Evolutionary conservation across 1,139 yeast genomes (phyloP).

Genomic region (Hyphopichia fennica): DNA sequence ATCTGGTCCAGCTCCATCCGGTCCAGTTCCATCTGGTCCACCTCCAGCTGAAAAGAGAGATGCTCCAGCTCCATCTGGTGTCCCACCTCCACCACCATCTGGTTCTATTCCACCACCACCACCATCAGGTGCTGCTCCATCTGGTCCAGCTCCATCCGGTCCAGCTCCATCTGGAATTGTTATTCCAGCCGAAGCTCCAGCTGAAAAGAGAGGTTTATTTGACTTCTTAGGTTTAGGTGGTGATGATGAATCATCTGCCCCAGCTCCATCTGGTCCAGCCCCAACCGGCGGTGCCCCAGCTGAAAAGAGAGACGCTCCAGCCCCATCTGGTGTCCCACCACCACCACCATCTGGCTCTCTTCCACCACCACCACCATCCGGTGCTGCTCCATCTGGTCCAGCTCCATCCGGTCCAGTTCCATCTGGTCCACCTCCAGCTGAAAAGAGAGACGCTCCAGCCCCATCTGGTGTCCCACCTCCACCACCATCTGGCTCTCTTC

Average conservation of each 20-base stretch:
- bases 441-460: too few relatives aligned
- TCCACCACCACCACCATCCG: not conserved
- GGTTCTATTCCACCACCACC: not conserved
- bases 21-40: constrained; percentile 1
- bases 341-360: not conserved
- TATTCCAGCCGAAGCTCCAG: not conserved
- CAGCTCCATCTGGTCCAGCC: not conserved
- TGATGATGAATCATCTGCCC: not conserved
- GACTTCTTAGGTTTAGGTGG: not conserved
- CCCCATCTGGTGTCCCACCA: not conserved
- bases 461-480: not conserved
- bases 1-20: not conserved
- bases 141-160: not conserved
- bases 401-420: not conserved
- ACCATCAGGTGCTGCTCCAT: constrained; percentile 2
- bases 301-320: constrained; percentile 1
- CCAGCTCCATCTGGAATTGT: not conserved
- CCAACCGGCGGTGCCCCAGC: not conserved
- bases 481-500: not conserved
- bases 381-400: not conserved
- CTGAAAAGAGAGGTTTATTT: not conserved
- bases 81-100: not conserved
- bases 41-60: not conserved
- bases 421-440: not conserved
- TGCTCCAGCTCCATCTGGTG: not conserved